These are phyloP conservation scores for Kuraishia cidri DNA, from an alignment of 805 yeast species.

Conservation along the genomic window DNA sequence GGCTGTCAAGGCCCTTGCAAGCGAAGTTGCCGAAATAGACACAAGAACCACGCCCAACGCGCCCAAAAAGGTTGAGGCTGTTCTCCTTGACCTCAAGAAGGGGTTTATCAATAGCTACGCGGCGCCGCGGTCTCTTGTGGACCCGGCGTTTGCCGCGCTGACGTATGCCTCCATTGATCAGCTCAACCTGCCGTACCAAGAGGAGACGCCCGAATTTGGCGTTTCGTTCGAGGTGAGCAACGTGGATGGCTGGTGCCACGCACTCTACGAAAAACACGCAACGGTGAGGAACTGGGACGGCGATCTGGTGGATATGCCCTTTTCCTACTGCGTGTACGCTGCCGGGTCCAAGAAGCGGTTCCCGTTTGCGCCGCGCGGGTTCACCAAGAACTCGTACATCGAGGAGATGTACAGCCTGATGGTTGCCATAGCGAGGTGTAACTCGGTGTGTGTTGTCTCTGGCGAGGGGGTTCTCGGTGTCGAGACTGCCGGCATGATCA, in stretches of 20 bases:
- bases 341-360: constrained; percentile 39
- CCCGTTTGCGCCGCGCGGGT: constrained; percentile 45
- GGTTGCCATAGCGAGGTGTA: constrained; percentile 19
- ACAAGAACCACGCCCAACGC: too few species aligned
- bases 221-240: constrained; percentile 1
- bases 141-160: constrained; percentile 23
- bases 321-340: constrained; percentile 38
- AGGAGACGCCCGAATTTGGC: not conserved
- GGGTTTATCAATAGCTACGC: constrained; percentile 32
- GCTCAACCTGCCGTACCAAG: constrained; percentile 4
- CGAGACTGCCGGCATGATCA: constrained; percentile 38
- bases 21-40: not conserved
- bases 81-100: constrained; percentile 27
- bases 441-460: constrained; percentile 24
- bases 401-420: constrained; percentile 30
- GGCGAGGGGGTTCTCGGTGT: constrained; percentile 44
- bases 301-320: constrained; percentile 13
- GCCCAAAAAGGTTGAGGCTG: constrained; percentile 13
- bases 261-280: constrained; percentile 4
- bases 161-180: constrained; percentile 19
- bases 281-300: constrained; percentile 3
- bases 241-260: constrained; percentile 9
- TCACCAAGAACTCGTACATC: constrained; percentile 25
- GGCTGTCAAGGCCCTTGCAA: constrained; percentile 1
- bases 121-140: constrained; percentile 26